Evolutionary conservation across 441 rosid genomes (phyloP).

Genomic region (Croton laevigatus): DNA sequence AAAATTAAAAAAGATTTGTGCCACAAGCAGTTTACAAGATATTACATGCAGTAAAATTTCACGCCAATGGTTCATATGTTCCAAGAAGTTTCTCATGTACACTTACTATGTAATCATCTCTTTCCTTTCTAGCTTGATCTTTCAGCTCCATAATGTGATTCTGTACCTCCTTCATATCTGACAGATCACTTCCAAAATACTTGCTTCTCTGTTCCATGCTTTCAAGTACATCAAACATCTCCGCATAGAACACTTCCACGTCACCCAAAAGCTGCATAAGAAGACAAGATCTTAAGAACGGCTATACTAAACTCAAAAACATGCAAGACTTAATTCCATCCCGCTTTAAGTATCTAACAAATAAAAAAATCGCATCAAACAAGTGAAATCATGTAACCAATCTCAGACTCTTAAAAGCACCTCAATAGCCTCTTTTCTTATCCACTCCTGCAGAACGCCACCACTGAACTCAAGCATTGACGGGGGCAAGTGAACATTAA

Average conservation of each 20-base stretch:
- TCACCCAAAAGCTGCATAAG: slow-evolving; percentile 57
- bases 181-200: slow-evolving; percentile 41
- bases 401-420: slow-evolving; percentile 30
- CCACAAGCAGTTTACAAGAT: neutral
- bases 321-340: slow-evolving; percentile 7
- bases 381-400: slow-evolving; percentile 17
- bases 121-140: slow-evolving; percentile 64
- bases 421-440: slow-evolving; percentile 72
- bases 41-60: neutral
- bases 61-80: neutral
- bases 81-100: slow-evolving; percentile 8
- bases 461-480: slow-evolving; percentile 63
- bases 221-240: slow-evolving; percentile 58
- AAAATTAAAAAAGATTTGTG: neutral
- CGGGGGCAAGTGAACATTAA: slow-evolving; percentile 73
- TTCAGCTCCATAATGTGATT: slow-evolving; percentile 56
- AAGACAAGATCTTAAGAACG: slow-evolving; percentile 5
- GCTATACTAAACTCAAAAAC: slow-evolving; percentile 6
- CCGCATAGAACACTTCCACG: slow-evolving; percentile 58
- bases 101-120: slow-evolving; percentile 64
- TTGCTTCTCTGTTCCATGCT: slow-evolving; percentile 55
- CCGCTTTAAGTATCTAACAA: neutral
- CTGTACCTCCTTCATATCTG: slow-evolving; percentile 43
- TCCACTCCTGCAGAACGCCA: slow-evolving; percentile 63
- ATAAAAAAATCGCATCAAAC: neutral